Evolutionary conservation across 441 rosid genomes (phyloP), one percentile per base, ranked within the genome.

Genomic region (California macrophylla): DNA sequence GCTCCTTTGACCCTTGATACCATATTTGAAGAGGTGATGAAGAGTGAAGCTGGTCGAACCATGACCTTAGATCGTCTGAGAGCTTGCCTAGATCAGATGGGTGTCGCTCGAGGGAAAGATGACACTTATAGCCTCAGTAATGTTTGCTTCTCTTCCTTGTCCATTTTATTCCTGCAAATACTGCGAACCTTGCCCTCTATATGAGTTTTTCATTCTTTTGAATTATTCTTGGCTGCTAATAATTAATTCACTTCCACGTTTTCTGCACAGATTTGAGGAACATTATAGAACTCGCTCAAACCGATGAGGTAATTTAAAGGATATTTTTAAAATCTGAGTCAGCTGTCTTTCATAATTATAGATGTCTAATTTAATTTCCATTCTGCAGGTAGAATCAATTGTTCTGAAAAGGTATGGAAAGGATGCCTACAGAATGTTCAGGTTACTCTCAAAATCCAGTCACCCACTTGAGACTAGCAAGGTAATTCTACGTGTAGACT

Each of bases 11-110:
- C 89, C 8, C 28, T 87, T 64, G 80, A 82, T 78, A 73, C 95
- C 69, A 89, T 91, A 47, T 93, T 84, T 66, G 96, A 86, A 75
- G 98, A 91, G 83, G 89, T 91, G 70, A 88, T 89, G 79, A 87
- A 88, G 81, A 84, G 78, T 71, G 92, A 85, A 79, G 88, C 78
- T 60, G 95, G 92, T 66, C 92, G 88, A 50, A 79, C 79, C 67
- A 82, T 89, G 92, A 84, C 88, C 52, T 77, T 87, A 67, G 96
- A 87, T 76, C 87, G 85, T 79, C 83, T 89, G 56, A 81, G 87
- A 81, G 82, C 85, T 30, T 79, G 80, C 34, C 93, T 93, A 71
- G 74, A 42, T 13, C 82, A 80, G 72, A 74, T 91, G 85, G 78
- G 85, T 67, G 80, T 79, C 58, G 81, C 76, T 26, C 81, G 58